Percentiles rank a stretch among this genome's conserved stretches.
Evolutionary conservation across 441 rosid species (phyloP).

Genomic region (Raphanus hybrid): DNA sequence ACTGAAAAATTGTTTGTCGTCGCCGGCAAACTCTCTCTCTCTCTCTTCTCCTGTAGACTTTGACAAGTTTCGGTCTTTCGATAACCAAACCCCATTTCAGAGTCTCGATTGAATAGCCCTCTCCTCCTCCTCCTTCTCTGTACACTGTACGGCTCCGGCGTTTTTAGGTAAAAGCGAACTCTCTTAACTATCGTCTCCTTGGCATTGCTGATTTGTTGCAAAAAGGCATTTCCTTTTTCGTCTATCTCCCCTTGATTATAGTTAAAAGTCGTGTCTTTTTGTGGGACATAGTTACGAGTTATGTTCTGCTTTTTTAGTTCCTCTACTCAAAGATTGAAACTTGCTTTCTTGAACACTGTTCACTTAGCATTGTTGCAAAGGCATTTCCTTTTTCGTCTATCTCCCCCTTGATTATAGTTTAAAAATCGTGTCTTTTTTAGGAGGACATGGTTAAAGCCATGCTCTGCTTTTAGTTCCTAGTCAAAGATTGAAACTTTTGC

Average conservation of each 20-base stretch:
- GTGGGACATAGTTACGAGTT: neutral
- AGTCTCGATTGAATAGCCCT: too few species aligned
- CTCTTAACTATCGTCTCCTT: neutral
- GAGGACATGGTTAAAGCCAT: neutral
- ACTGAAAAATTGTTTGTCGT: neutral
- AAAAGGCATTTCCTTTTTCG: conserved; percentile 9
- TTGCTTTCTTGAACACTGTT: neutral
- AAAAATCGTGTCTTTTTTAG: neutral
- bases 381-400: conserved; percentile 19
- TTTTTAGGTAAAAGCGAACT: neutral
- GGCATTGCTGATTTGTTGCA: conserved; percentile 16
- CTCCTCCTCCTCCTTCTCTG: neutral
- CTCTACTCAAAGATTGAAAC: neutral
- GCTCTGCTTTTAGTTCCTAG: conserved; percentile 5
- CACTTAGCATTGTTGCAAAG: neutral
- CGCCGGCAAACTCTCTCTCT: conserved; percentile 10
- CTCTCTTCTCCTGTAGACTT: too few species aligned
- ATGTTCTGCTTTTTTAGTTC: conserved; percentile 12
- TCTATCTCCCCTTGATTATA: conserved; percentile 3
- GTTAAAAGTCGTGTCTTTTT: neutral
- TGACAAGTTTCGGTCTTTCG: neutral
- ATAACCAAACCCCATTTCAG: too few species aligned
- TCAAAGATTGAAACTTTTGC: neutral
- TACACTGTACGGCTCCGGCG: neutral
- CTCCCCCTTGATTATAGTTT: neutral